Base-by-base conservation (phyloP, 2,329 filamentous ascomycete species). In the Parastagonospora avenae region DNA sequence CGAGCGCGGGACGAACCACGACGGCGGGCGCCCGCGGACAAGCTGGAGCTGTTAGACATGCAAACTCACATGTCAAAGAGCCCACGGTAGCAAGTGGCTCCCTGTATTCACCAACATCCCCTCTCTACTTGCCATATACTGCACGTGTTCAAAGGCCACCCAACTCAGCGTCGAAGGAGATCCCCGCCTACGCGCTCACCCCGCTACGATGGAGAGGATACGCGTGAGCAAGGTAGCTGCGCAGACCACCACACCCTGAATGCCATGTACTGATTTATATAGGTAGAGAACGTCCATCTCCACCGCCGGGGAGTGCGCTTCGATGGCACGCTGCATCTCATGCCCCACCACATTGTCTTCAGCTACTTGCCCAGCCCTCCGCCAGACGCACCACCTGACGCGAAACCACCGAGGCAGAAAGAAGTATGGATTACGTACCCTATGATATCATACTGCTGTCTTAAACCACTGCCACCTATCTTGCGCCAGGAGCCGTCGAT, bases 401-500 rank as follows among this genome's bases (percentile, higher is more conserved):
- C 74, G 39, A 73, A 79, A 42, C 75, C 75, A 16, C 66, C 67
- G 9, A 79, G 77, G 58, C 78, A 82, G 16, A 82, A 86, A 70
- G 90, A 96, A 74, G 85, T 90, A 69, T 99, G 93, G 90, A 91
- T 97, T 48, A 92, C 94, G 12, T 99, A 92, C 74, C 92, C 93
- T 19, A 92, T 97, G 75, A 91, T 99, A 66, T 85, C 85, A 35
- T 85, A 87, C 66, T 96, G 92, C 76, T 85, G 83, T 19, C 85
- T 93, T 60, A 85, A 91, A 52, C 89, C 91, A 27, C 86, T 87
- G 40, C 87, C 89, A 14, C 81, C 85, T 6, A 79, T 81, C 10
- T 88, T 89, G 50, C 83, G 85, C 43, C 83, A 91, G 54, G 83
- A 86, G 29, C 91, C 92, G 5, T 90, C 90, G 2, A 91, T 99